Conservation (phyloP, 306 rosid species). For the Cicer yamashitae region DNA sequence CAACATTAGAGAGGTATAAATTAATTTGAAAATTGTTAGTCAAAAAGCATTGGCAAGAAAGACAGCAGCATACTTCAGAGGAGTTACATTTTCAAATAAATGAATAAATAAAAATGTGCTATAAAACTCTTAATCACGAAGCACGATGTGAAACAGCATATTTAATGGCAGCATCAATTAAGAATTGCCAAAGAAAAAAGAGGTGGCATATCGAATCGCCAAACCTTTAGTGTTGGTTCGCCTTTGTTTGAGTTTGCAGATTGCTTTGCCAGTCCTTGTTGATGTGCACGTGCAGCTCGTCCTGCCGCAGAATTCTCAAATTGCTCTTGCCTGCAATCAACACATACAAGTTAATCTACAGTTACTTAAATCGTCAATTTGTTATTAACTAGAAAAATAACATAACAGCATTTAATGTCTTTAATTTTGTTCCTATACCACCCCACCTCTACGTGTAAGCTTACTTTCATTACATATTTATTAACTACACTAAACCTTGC, state of each 20-base stretch:
- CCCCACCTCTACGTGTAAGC: slow-evolving; percentile 4
- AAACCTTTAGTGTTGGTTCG: slow-evolving; percentile 83
- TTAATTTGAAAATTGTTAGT: slow-evolving; percentile 24
- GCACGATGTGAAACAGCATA: background rate
- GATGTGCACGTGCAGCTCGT: slow-evolving; percentile 87
- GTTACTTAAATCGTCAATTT: slow-evolving; percentile 5
- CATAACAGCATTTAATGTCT: background rate
- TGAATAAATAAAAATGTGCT: background rate
- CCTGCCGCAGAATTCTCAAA: slow-evolving; percentile 87
- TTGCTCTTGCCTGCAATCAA: slow-evolving; percentile 75
- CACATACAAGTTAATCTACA: slow-evolving; percentile 13
- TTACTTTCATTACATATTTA: background rate
- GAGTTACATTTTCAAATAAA: background rate
- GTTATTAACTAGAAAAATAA: slow-evolving; percentile 4
- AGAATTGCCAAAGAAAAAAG: slow-evolving; percentile 22
- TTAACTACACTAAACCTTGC: background rate
- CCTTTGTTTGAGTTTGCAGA: slow-evolving; percentile 69
- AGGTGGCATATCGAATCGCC: slow-evolving; percentile 17
- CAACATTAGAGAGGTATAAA: slow-evolving; percentile 38
- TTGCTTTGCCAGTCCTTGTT: slow-evolving; percentile 71
- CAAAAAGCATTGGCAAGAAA: slow-evolving; percentile 31
- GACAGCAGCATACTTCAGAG: slow-evolving; percentile 31
- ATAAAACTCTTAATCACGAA: slow-evolving; percentile 20
- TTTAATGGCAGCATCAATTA: background rate
- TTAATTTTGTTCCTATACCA: background rate